Base-by-base conservation (phyloP, 768 basidiomycete species). In the Boletus rubescentipes region DNA sequence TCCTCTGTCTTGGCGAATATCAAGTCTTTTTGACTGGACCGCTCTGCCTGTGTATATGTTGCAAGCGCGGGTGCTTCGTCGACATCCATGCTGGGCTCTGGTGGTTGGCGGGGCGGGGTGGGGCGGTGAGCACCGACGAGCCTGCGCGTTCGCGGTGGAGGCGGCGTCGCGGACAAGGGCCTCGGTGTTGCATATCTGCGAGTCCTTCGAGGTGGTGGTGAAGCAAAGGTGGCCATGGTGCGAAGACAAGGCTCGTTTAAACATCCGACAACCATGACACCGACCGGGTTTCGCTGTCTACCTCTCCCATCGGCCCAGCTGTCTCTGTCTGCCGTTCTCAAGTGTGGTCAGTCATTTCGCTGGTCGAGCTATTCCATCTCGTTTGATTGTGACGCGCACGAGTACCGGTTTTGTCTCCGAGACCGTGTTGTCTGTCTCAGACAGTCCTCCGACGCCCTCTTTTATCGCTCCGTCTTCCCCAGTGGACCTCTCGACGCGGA, bases 401-500 rank as follows among this genome's bases (percentile, higher is more conserved):
- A 94, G 70, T 94, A 91, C 67, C 82, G 89, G 7, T 73, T 92
- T 34, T 91, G 89, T 68, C 77, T 93, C 34, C 79, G 77, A 44
- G 93, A 95, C 63, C 86, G 93, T 37, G 86, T 94, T 23, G 79
- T 95, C 21, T 93, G 93, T 66, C 76, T 94, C 23, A 80, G 89
- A 53, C 93, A 94, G 71, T 79, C 85, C 5, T 55, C 66, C 9
- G 79, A 83, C 44, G 75, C 77, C 0, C 75, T 93, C 30, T 85
- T 81, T 67, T 94, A 93, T 65, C 83, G 86, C 46, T 73, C 89
- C 11, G 70, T 85, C 30, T 89, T 85, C 61, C 87, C 90, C 2
- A 68, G 53, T 3, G 54, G 75, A 26, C 64, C 71, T 46, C 67
- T 73, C 40, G 68, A 75, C 26, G 32, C 57, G 2, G 61, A 67